Base-by-base conservation (phyloP, 345 rosid genomes). In the Aquilaria sinensis region DNA sequence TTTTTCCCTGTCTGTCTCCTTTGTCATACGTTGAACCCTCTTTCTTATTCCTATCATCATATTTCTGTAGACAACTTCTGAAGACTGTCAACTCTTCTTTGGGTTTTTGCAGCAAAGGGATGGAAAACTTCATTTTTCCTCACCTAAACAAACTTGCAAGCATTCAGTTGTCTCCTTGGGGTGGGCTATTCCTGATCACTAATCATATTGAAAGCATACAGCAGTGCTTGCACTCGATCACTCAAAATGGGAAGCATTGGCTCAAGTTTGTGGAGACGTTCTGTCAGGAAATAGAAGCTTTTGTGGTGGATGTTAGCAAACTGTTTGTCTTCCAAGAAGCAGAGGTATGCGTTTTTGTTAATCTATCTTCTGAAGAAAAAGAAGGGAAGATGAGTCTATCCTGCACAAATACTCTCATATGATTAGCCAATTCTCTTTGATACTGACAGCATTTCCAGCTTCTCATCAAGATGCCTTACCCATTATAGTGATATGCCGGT, bases 101-200 rank as follows among this genome's bases (percentile, higher is more conserved):
- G 48, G 10, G 58, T 53, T 9, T 74, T 57, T 54, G 57, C 89
- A 91, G 91, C 74, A 66, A 78, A 71, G 82, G 93, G 56, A 31
- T 81, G 78, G 81, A 75, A 74, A 85, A 58, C 71, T 75, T 87
- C 63, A 78, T 77, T 67, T 70, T 79, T 71, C 88, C 83, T 53
- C 52, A 70, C 61, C 60, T 77, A 61, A 70, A 67, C 62, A 83
- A 77, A 71, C 67, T 82, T 63, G 67, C 67, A 51, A 31, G 67
- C 43, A 67, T 62, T 63, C 70, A 50, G 37, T 61, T 54, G 47
- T 56, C 67, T 72, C 67, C 72, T 12, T 57, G 61, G 34, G 47
- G 46, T 16, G 77, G 58, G 60, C 74, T 75, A 34, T 74, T 70
- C 73, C 60, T 62, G 4, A 60, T 73, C 6, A 73, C 68, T 56